Evolutionary conservation across 2,329 filamentous ascomycete species (phyloP).

Genomic region (Ophiostoma sp.): DNA sequence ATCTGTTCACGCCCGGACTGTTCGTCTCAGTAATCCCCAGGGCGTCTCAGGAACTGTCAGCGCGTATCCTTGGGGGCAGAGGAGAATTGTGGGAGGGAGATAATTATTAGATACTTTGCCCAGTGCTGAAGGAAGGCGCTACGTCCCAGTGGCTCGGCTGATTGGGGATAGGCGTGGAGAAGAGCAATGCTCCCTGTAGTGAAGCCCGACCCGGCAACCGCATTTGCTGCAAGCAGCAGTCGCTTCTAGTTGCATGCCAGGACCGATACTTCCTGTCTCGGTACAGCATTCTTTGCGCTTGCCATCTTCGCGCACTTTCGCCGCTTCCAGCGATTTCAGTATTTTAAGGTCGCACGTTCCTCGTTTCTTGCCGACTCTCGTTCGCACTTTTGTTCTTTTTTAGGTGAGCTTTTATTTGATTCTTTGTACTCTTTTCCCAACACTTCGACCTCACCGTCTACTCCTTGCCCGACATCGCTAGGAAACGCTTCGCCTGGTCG

Average conservation of each 20-base stretch:
- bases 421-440: not conserved
- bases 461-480: conserved; percentile 13
- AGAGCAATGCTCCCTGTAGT: not conserved
- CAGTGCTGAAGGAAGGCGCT: not conserved
- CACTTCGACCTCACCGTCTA: not conserved
- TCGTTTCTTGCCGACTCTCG: not conserved
- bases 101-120: not conserved
- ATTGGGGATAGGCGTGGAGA: not conserved
- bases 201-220: conserved; percentile 14
- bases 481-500: not conserved
- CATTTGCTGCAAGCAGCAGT: conserved; percentile 6
- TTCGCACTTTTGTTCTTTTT: not conserved
- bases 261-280: conserved; percentile 3
- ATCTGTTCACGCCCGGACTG: not conserved
- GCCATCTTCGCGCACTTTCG: not conserved
- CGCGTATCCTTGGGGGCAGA: not conserved
- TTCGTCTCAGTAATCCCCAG: not conserved
- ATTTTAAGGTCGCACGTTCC: conserved; percentile 3
- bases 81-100: not conserved
- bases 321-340: not conserved
- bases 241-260: conserved; percentile 13
- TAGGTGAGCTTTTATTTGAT: not conserved
- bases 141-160: not conserved
- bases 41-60: conserved; percentile 1
- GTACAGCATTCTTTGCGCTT: not conserved